phyloP scores from a whole-genome alignment of 129 eudicot species.

The Artemisia argyi region DNA sequence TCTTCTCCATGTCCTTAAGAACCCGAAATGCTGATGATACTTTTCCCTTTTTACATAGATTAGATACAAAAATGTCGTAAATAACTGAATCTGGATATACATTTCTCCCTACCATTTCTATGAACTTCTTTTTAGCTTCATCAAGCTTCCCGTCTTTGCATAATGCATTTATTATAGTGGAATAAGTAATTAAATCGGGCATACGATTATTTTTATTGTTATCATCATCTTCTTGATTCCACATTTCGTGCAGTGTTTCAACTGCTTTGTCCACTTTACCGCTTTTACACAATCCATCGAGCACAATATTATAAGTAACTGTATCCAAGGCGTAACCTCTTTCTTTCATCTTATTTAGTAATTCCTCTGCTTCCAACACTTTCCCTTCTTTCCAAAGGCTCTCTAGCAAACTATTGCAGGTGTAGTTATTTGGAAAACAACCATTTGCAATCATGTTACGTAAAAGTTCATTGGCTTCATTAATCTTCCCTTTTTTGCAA shows the following conservation, averaged over 20 bases:
- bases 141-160: constrained; percentile 82
- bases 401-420: constrained; percentile 79
- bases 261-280: constrained; percentile 83
- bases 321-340: constrained; percentile 58
- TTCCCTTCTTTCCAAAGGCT: constrained; percentile 91
- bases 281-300: constrained; percentile 73
- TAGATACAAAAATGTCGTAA: constrained; percentile 59
- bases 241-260: constrained; percentile 69
- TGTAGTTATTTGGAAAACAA: constrained; percentile 63
- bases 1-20: constrained; percentile 96
- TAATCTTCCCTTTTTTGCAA: constrained; percentile 66
- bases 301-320: constrained; percentile 83
- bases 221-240: constrained; percentile 60
- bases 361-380: constrained; percentile 66
- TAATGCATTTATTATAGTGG: constrained; percentile 64
- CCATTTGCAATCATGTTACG: constrained; percentile 58
- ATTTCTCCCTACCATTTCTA: constrained; percentile 75
- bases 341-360: constrained; percentile 86
- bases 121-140: constrained; percentile 83
- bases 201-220: constrained; percentile 40
- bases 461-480: constrained; percentile 57
- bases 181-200: constrained; percentile 88
- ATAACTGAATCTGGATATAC: constrained; percentile 75
- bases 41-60: constrained; percentile 70
- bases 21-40: constrained; percentile 88